phyloP scores from a whole-genome alignment of 2,329 filamentous ascomycete species.

The Arthroderma sp. region DNA sequence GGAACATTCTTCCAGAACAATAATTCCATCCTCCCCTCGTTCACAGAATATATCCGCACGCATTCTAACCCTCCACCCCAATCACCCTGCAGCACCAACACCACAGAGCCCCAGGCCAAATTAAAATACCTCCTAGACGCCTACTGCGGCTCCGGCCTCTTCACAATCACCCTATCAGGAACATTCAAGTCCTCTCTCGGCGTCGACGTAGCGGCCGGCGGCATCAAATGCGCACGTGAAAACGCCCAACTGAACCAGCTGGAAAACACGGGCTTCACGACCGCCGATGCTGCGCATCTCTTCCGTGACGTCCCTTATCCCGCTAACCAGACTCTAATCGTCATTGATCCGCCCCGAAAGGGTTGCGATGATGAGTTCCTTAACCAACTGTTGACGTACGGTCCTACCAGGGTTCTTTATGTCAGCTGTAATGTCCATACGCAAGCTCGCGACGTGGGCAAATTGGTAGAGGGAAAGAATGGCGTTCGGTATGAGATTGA shows the following conservation, averaged over 20 bases:
- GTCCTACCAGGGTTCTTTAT: slow-evolving; percentile 70
- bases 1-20: slow-evolving; percentile 99
- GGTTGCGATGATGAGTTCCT: slow-evolving; percentile 83
- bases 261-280: slow-evolving; percentile 67
- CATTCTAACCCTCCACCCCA: slow-evolving; percentile 45
- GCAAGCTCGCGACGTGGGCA: slow-evolving; percentile 82
- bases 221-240: slow-evolving; percentile 61
- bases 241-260: slow-evolving; percentile 73
- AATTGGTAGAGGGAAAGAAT: slow-evolving; percentile 57
- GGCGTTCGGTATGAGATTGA: slow-evolving; percentile 64
- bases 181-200: slow-evolving; percentile 70
- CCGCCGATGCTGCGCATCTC: slow-evolving; percentile 71
- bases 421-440: slow-evolving; percentile 98
- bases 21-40: slow-evolving; percentile 82
- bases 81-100: slow-evolving; percentile 11
- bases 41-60: slow-evolving; percentile 76
- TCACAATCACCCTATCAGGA: slow-evolving; percentile 81
- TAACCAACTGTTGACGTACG: slow-evolving; percentile 63
- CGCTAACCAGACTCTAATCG: slow-evolving; percentile 73
- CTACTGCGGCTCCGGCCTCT: slow-evolving; percentile 93
- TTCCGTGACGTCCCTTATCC: slow-evolving; percentile 66
- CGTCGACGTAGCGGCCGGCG: slow-evolving; percentile 73
- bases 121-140: slow-evolving; percentile 91
- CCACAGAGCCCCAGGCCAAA: slow-evolving; percentile 22
- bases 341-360: slow-evolving; percentile 92